Base-by-base conservation (phyloP, 805 yeast species). In the Lipomyces chichibuensis region DNA sequence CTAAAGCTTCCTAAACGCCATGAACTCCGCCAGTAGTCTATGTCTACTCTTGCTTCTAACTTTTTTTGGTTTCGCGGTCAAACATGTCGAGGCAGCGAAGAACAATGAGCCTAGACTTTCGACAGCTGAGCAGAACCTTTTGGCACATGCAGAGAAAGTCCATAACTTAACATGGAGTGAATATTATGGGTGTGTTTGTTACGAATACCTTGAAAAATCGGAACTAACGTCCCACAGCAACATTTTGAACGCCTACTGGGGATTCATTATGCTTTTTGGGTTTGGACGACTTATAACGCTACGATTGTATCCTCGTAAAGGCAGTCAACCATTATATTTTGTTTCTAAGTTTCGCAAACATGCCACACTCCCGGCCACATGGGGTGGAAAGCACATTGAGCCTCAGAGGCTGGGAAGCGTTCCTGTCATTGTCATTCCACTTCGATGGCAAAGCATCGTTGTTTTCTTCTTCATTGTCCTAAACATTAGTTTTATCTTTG, bases 361-460 rank as follows among this genome's bases (percentile, higher is more conserved):
- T 46, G 17, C 60, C 23, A 65, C 69, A 5, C 53, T 77, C 33
- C 80, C 81, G 0, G 73, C 79, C 6, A 64, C 75, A 35, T 72
- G 74, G 56, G 55, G 69, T 43, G 64, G 65, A 33, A 65, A 62
- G 49, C 80, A 77, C 61, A 65, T 73, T 25, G 66, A 69, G 32
- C 72, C 75, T 17, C 49, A 65, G 35, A 59, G 59, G 11, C 32
- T 65, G 20, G 56, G 69, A 32, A 65, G 71, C 4, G 37, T 69
- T 25, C 61, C 66, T 57, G 58, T 71, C 17, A 67, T 69, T 62
- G 68, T 60, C 59, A 49, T 81, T 9, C 85, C 85, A 2, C 76
- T 83, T 11, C 75, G 84, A 51, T 72, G 78, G 27, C 81, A 82
- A 67, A 71, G 60, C 29, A 14, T 67, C 20, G 59, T 37, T 13